Conservation (phyloP, 345 rosid genomes). For the Barbarea vulgaris region DNA sequence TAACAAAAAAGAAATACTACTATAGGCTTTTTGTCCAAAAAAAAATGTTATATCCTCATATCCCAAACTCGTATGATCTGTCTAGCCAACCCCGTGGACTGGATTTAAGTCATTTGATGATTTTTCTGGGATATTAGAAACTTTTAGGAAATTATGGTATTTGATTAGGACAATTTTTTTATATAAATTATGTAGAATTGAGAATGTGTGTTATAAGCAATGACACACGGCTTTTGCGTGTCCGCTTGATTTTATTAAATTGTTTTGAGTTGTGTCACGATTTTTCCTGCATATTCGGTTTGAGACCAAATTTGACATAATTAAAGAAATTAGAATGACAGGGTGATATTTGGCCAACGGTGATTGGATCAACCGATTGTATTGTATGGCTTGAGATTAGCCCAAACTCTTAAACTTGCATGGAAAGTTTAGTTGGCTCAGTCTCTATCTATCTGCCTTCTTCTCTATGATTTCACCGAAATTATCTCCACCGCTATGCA, state of each 20-base stretch:
- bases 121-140: neutral
- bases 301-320: too few relatives aligned
- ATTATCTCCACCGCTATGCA: neutral
- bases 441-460: neutral
- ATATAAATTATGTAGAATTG: neutral
- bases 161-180: neutral
- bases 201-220: neutral
- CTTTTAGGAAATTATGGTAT: neutral
- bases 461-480: neutral
- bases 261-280: too few relatives aligned
- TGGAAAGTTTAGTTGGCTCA: neutral
- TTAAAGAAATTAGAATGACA: too few relatives aligned
- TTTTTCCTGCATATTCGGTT: too few relatives aligned
- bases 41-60: neutral
- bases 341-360: too few relatives aligned
- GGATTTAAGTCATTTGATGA: neutral
- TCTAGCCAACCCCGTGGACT: neutral
- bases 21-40: neutral
- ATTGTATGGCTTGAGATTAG: neutral
- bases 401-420: neutral
- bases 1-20: neutral
- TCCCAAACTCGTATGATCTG: neutral
- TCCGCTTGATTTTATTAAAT: too few relatives aligned
- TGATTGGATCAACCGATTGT: too few relatives aligned
- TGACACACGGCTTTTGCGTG: neutral